Conservation (phyloP, 257 asterid species). For the Solanum paucissectum region DNA sequence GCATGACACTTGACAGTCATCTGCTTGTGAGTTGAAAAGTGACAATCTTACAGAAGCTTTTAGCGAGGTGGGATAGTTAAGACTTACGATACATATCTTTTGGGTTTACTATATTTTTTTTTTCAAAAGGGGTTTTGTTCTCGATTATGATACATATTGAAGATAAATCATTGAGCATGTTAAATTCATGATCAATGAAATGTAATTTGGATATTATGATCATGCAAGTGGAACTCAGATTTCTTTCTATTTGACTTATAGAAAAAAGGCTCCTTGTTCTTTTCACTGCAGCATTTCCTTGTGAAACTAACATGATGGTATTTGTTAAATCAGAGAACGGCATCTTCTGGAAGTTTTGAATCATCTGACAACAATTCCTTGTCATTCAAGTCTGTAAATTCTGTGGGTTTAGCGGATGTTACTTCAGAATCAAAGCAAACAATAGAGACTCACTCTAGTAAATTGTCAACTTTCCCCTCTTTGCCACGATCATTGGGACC, state of each 20-base stretch:
- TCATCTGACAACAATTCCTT: conserved; percentile 45
- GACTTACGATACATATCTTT: not conserved
- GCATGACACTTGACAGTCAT: not conserved
- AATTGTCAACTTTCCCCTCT: conserved; percentile 20
- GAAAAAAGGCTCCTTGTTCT: not conserved
- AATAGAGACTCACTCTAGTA: conserved; percentile 16
- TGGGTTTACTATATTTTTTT: not conserved
- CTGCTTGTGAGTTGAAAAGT: not conserved
- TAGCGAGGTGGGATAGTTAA: not conserved
- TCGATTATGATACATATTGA: not conserved
- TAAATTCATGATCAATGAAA: not conserved
- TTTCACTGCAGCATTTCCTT: not conserved
- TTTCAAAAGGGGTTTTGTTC: not conserved
- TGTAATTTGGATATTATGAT: not conserved
- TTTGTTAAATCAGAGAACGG: conserved; percentile 44
- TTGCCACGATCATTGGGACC: conserved; percentile 14
- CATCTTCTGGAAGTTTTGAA: conserved; percentile 58
- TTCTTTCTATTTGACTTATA: not conserved
- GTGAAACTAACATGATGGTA: conserved; percentile 11
- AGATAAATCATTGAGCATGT: not conserved
- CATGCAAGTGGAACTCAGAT: not conserved
- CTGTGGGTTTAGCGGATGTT: conserved; percentile 12
- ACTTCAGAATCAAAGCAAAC: conserved; percentile 29
- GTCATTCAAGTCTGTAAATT: conserved; percentile 21
- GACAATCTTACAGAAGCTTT: not conserved